Conservation (phyloP, 495 filamentous ascomycete species). For the Penicillium ochrochloron region DNA sequence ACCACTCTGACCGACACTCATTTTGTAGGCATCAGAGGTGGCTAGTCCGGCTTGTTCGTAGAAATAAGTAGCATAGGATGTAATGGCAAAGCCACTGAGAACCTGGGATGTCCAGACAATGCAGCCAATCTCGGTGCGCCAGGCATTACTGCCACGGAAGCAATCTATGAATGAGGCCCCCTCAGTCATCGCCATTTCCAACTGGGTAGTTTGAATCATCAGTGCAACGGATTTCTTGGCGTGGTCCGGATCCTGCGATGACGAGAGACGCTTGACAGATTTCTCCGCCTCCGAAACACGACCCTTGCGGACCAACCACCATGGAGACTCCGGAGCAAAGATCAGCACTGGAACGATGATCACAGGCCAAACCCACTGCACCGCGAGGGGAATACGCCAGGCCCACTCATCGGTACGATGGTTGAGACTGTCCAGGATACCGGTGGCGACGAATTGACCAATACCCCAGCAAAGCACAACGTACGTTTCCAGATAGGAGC, state of each 20-base stretch:
- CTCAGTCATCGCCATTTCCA: conserved; percentile 67
- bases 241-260: conserved; percentile 9
- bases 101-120: conserved; percentile 82
- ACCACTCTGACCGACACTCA: conserved; percentile 8
- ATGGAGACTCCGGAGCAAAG: conserved; percentile 73
- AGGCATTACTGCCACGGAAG: conserved; percentile 69
- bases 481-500: conserved; percentile 71
- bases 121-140: conserved; percentile 73
- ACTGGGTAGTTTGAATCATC: conserved; percentile 3
- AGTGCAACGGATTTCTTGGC: conserved; percentile 3
- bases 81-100: conserved; percentile 72
- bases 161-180: conserved; percentile 68
- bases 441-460: conserved; percentile 71
- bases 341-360: conserved; percentile 68
- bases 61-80: conserved; percentile 77
- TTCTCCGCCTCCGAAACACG: conserved; percentile 65
- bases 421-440: conserved; percentile 55
- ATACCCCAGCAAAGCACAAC: conserved; percentile 79
- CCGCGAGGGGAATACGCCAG: conserved; percentile 65
- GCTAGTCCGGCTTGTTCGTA: conserved; percentile 67
- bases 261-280: conserved; percentile 66
- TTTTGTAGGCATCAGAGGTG: not conserved
- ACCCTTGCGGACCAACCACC: conserved; percentile 77
- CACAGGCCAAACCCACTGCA: conserved; percentile 82
- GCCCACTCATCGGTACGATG: conserved; percentile 59